Percentiles rank a stretch among this genome's conserved stretches.
These are phyloP conservation scores for Jatropha podagrica DNA, from an alignment of 441 rosid species.

Conservation along the genomic window DNA sequence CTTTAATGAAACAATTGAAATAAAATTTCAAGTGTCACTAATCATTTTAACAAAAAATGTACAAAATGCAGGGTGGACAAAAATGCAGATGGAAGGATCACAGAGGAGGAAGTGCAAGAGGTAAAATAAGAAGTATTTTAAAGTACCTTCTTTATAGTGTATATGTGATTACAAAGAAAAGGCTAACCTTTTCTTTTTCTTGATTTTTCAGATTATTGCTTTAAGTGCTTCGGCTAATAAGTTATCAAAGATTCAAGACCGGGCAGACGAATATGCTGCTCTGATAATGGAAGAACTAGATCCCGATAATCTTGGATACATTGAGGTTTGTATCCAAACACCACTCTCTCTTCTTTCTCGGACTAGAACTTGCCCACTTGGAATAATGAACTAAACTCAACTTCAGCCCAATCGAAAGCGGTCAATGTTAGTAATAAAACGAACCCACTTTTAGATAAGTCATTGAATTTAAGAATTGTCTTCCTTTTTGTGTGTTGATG, in stretches of 20 bases:
- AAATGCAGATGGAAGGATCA: slow-evolving; percentile 67
- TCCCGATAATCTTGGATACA: slow-evolving; percentile 65
- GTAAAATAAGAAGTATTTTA: slow-evolving; percentile 29
- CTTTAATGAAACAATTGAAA: not conserved
- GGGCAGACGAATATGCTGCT: slow-evolving; percentile 72
- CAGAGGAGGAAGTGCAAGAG: slow-evolving; percentile 72
- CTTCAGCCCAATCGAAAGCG: not conserved
- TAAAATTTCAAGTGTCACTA: too few relatives aligned
- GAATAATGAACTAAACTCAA: not conserved
- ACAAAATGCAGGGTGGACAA: slow-evolving; percentile 62
- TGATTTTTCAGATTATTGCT: slow-evolving; percentile 58
- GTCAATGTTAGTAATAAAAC: not conserved
- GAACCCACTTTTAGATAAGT: not conserved
- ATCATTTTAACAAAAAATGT: not conserved
- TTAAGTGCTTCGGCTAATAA: slow-evolving; percentile 77
- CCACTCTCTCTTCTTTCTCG: not conserved
- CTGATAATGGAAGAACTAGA: slow-evolving; percentile 84
- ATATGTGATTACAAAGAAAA: not conserved
- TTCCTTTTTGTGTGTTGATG: not conserved
- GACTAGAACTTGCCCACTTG: not conserved
- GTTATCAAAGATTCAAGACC: slow-evolving; percentile 65
- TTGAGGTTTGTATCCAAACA: slow-evolving; percentile 47
- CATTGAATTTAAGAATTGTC: not conserved
- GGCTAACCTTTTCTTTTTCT: not conserved
- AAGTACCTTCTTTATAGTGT: not conserved